phyloP scores from a whole-genome alignment of 495 filamentous ascomycete genomes.

The Tuber brumale region DNA sequence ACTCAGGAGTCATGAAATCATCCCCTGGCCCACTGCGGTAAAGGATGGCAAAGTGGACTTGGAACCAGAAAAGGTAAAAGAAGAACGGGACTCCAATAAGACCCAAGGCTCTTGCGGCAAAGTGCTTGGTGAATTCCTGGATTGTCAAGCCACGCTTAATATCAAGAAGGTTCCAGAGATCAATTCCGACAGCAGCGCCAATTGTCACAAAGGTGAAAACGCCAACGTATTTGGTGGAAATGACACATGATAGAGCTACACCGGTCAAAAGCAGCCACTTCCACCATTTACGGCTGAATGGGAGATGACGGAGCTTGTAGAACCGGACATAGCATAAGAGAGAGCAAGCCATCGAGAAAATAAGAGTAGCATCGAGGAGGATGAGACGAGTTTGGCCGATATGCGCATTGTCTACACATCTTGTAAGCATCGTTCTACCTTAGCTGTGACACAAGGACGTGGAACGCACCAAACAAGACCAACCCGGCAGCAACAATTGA shows the following conservation, averaged over 20 bases:
- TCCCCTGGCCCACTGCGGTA: conserved; percentile 86
- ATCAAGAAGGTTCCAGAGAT: conserved; percentile 91
- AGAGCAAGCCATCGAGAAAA: conserved; percentile 91
- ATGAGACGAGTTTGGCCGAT: conserved; percentile 96
- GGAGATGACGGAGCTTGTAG: conserved; percentile 86
- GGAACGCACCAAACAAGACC: conserved; percentile 59
- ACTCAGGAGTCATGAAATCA: conserved; percentile 97
- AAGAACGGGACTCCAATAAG: conserved; percentile 88
- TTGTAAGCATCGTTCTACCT: conserved; percentile 12
- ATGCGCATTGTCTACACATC: conserved; percentile 73
- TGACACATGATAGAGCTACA: conserved; percentile 89
- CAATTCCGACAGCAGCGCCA: conserved; percentile 83
- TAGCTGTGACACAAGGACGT: background rate
- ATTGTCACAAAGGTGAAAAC: conserved; percentile 96
- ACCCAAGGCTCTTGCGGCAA: conserved; percentile 72
- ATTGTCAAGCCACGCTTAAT: conserved; percentile 74
- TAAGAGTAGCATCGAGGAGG: conserved; percentile 85
- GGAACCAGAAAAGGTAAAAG: conserved; percentile 99
- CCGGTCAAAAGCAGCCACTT: conserved; percentile 97
- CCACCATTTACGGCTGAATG: conserved; percentile 97
- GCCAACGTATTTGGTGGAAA: conserved; percentile 97
- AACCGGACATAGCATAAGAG: conserved; percentile 91
- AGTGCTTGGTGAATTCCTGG: conserved; percentile 78
- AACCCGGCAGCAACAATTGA: conserved; percentile 79
- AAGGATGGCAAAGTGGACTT: conserved; percentile 92